Conservation (phyloP, 306 rosid genomes). For the Cucurbita pepo region DNA sequence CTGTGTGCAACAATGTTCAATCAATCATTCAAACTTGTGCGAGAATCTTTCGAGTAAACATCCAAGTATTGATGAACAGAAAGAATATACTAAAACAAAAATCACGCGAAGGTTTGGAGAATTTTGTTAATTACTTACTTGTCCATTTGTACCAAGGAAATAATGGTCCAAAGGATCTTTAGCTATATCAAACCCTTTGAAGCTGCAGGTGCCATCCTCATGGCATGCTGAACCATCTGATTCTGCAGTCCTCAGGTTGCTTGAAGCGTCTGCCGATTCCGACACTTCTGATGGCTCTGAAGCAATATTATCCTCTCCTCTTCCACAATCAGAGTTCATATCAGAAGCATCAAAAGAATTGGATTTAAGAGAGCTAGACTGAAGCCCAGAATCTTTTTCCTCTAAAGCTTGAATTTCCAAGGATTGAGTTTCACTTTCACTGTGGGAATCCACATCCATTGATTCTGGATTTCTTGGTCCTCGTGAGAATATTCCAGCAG, state of each 20-base stretch:
- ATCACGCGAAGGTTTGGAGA: background rate
- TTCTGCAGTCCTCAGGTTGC: conserved; percentile 31
- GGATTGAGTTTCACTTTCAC: conserved; percentile 30
- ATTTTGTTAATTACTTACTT: conserved; percentile 30
- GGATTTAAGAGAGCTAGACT: conserved; percentile 39
- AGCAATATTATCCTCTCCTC: conserved; percentile 22
- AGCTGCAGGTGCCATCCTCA: conserved; percentile 31
- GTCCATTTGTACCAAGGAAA: conserved; percentile 65
- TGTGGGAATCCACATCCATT: conserved; percentile 23
- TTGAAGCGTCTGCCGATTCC: conserved; percentile 29
- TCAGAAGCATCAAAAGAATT: conserved; percentile 15
- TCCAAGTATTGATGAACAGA: background rate
- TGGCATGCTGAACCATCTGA: conserved; percentile 20
- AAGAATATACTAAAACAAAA: background rate
- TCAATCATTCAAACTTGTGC: background rate
- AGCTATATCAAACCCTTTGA: conserved; percentile 79
- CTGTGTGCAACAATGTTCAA: conserved; percentile 22
- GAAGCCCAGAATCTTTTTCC: conserved; percentile 22
- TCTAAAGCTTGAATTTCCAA: conserved; percentile 14
- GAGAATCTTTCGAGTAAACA: background rate
- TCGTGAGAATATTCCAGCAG: conserved; percentile 79
- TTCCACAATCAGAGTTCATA: conserved; percentile 17
- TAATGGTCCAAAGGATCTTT: conserved; percentile 79
- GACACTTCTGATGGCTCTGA: conserved; percentile 23
- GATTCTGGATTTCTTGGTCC: conserved; percentile 48